These are phyloP conservation scores for Globisporangium viniferum DNA, from an alignment of 352 stramenopile genomes.

Conservation along the genomic window DNA sequence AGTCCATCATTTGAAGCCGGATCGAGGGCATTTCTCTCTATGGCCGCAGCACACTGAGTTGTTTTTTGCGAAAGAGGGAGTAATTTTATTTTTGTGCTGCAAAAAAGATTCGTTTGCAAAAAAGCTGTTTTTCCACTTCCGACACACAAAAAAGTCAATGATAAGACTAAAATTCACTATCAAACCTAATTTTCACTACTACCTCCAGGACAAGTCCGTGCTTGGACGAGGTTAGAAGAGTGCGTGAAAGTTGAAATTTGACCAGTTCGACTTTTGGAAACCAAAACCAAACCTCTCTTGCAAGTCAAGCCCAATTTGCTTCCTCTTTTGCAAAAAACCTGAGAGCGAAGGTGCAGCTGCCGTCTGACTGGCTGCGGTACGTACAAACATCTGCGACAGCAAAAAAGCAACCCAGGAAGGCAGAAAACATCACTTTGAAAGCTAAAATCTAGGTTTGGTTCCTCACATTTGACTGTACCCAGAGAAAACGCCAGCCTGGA, in stretches of 20 bases:
- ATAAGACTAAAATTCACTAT: too few species aligned
- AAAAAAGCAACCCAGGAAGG: slow-evolving; percentile 1
- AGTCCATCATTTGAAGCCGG: not conserved
- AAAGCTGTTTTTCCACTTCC: too few species aligned
- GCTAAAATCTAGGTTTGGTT: not conserved
- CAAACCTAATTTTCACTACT: too few species aligned
- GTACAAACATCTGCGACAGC: not conserved
- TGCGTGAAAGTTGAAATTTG: too few species aligned
- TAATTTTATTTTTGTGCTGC: too few species aligned
- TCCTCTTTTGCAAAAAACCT: not conserved
- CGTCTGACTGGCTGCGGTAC: slow-evolving; percentile 4
- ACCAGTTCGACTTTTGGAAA: too few species aligned
- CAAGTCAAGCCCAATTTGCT: too few species aligned
- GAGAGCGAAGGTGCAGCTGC: not conserved
- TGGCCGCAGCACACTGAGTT: not conserved
- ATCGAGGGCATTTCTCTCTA: not conserved
- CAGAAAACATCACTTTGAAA: not conserved
- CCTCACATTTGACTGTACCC: not conserved
- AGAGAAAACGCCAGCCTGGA: not conserved
- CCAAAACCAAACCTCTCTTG: too few species aligned
- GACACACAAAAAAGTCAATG: too few species aligned
- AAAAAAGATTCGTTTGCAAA: too few species aligned
- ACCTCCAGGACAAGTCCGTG: too few species aligned
- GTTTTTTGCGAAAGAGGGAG: not conserved
- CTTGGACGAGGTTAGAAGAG: too few species aligned